Conservation (phyloP, 1,139 yeast genomes). For the Zhuliangozyma blackwelliae region DNA sequence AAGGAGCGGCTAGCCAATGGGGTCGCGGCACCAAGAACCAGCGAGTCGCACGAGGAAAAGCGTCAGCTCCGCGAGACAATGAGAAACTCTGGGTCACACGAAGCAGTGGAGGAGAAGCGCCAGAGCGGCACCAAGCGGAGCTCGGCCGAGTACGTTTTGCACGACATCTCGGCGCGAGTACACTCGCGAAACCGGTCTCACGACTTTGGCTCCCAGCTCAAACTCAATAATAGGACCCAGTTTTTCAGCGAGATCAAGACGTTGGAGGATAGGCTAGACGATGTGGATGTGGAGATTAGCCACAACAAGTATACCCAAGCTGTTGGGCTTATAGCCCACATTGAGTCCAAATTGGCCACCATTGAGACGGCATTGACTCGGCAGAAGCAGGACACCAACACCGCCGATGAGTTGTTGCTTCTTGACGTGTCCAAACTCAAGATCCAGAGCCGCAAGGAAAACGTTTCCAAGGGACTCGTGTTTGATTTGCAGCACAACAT, state of each 20-base stretch:
- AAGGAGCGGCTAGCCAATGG: constrained; percentile 36
- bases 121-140: constrained; percentile 26
- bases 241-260: constrained; percentile 44
- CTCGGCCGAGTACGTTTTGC: constrained; percentile 41
- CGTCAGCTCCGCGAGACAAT: constrained; percentile 38
- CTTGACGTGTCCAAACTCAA: constrained; percentile 42
- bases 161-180: constrained; percentile 52
- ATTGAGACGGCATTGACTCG: constrained; percentile 16
- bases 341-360: constrained; percentile 29
- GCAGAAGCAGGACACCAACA: constrained; percentile 1
- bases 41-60: constrained; percentile 32
- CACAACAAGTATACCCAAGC: constrained; percentile 56
- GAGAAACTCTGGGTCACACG: constrained; percentile 32
- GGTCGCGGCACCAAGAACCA: constrained; percentile 1
- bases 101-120: constrained; percentile 27
- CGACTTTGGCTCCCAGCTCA: constrained; percentile 31
- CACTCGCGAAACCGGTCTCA: constrained; percentile 53
- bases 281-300: constrained; percentile 62
- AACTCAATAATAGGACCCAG: constrained; percentile 21
- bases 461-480: constrained; percentile 34
- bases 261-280: constrained; percentile 61
- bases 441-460: constrained; percentile 32
- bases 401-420: constrained; percentile 34
- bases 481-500: constrained; percentile 38
- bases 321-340: constrained; percentile 46